Conservation (phyloP, 2,329 filamentous ascomycete species). For the Botrytis medusae region DNA sequence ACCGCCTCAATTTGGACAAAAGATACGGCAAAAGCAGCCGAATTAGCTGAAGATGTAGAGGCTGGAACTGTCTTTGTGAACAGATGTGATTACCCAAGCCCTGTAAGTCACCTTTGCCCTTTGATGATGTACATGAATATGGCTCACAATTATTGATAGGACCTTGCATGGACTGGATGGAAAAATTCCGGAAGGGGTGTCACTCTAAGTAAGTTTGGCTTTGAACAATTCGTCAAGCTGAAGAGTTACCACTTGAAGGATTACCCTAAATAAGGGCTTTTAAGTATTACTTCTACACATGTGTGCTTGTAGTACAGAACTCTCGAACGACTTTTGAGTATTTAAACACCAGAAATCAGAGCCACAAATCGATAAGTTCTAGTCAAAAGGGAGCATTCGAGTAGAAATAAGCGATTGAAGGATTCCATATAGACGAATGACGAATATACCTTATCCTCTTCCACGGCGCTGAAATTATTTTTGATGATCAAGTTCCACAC, state of each 20-base stretch:
- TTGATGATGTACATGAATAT: constrained; percentile 22
- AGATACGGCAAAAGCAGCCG: constrained; percentile 71
- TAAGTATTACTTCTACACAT: constrained; percentile 17
- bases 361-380: constrained; percentile 22
- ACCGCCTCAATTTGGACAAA: constrained; percentile 98
- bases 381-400: neutral
- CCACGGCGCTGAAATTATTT: constrained; percentile 2
- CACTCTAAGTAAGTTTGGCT: constrained; percentile 85
- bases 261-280: constrained; percentile 51
- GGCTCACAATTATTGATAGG: constrained; percentile 50
- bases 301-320: constrained; percentile 19
- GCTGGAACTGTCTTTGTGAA: constrained; percentile 97
- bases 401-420: constrained; percentile 21
- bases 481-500: constrained; percentile 9
- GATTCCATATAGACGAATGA: constrained; percentile 21
- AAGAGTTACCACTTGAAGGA: constrained; percentile 96
- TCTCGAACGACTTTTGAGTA: constrained; percentile 22
- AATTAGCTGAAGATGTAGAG: constrained; percentile 77
- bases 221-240: constrained; percentile 92
- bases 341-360: constrained; percentile 7
- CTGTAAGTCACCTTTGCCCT: constrained; percentile 58
- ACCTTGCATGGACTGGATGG: constrained; percentile 96
- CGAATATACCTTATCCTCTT: constrained; percentile 15
- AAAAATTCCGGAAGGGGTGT: constrained; percentile 94
- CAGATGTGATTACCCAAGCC: constrained; percentile 86